Evolutionary conservation across 2,329 filamentous ascomycete genomes (phyloP).

Genomic region (Curvularia spicifera): DNA sequence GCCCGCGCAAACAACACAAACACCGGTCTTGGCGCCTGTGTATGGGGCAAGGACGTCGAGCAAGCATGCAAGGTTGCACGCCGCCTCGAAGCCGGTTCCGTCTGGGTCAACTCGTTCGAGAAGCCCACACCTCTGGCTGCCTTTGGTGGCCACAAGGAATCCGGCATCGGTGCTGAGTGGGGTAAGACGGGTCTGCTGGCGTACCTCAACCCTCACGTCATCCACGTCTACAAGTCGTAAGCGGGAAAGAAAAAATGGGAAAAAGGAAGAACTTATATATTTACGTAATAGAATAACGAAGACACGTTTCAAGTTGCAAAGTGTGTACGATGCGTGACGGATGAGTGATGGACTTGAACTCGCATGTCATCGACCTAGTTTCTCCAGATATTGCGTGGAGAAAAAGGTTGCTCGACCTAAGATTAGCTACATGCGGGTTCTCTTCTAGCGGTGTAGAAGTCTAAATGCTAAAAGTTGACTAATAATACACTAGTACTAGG

Average conservation of each 20-base stretch:
- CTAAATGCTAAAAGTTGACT: too few relatives aligned
- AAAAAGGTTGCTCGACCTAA: too few relatives aligned
- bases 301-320: too few relatives aligned
- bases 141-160: slow-evolving; percentile 81
- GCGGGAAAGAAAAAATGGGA: not conserved
- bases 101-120: slow-evolving; percentile 62
- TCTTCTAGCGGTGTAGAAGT: too few relatives aligned
- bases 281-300: too few relatives aligned
- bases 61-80: slow-evolving; percentile 57
- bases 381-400: too few relatives aligned
- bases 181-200: slow-evolving; percentile 53
- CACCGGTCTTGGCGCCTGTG: slow-evolving; percentile 61
- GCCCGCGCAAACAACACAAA: slow-evolving; percentile 56
- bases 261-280: too few relatives aligned
- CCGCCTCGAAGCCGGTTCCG: slow-evolving; percentile 60
- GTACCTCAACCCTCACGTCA: slow-evolving; percentile 57
- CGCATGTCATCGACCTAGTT: too few relatives aligned
- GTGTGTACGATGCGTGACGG: too few relatives aligned
- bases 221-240: slow-evolving; percentile 54
- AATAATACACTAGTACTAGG: too few relatives aligned
- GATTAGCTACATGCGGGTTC: too few relatives aligned
- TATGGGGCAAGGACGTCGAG: slow-evolving; percentile 54
- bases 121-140: slow-evolving; percentile 55
- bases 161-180: slow-evolving; percentile 76
- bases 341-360: too few relatives aligned